These are phyloP conservation scores for Cinchona pubescens DNA, from an alignment of 257 asterid species.

Conservation along the genomic window DNA sequence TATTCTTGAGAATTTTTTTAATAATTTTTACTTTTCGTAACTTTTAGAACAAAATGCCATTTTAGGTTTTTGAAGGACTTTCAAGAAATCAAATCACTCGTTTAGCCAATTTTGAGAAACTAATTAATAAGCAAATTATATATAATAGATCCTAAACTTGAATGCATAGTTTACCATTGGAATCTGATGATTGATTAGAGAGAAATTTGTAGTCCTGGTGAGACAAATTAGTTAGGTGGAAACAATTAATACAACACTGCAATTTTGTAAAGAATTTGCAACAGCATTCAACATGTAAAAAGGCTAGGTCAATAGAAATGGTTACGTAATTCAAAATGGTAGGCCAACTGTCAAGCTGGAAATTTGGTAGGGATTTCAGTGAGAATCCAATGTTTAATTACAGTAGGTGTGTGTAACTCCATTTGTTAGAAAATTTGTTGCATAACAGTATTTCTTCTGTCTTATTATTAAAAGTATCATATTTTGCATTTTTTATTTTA, in stretches of 20 bases:
- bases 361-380: neutral
- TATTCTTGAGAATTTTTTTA: too few relatives aligned
- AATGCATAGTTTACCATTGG: neutral
- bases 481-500: too few relatives aligned
- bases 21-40: too few relatives aligned
- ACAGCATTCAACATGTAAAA: neutral
- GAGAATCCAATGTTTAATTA: conserved; percentile 13
- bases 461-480: too few relatives aligned
- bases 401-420: too few relatives aligned
- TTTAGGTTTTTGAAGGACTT: too few relatives aligned
- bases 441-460: too few relatives aligned
- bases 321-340: conserved; percentile 13
- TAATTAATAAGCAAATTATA: too few relatives aligned
- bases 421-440: neutral
- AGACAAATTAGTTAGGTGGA: conserved; percentile 8
- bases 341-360: conserved; percentile 12
- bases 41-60: too few relatives aligned
- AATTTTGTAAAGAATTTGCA: neutral
- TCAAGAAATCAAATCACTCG: too few relatives aligned
- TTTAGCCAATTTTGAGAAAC: too few relatives aligned
- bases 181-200: neutral
- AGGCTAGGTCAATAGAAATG: neutral
- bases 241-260: neutral
- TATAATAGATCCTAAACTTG: neutral
- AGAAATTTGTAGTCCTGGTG: neutral